Base-by-base conservation (phyloP, 139 green algal genomes). In the Picochlorum costavermella region DNA sequence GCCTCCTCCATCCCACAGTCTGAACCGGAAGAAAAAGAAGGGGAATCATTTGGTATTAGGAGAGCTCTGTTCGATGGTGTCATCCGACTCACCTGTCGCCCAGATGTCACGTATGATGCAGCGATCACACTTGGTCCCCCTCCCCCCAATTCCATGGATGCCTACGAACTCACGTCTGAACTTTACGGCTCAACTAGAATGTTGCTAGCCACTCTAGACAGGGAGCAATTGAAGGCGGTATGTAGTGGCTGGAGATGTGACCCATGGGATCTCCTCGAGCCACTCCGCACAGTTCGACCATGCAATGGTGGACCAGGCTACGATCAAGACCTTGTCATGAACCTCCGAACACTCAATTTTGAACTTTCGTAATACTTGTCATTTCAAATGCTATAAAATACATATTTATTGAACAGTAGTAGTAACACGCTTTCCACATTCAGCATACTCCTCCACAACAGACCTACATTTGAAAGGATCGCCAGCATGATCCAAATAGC, bases 161-260 rank as follows among this genome's bases (percentile, higher is more conserved):
- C 50, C 2, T 78, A 76, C 44, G 57, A 43, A n/a, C 30, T 75
- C 3, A 61, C 60, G 0, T 33, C 44, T 12, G 71, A 81, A 50
- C 59, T 80, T 29, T 81, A 81, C 29, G 74, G 70, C 6, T 60
- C 40, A 30, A 56, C 61, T 36, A 64, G 74, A 33, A 81, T 81
- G 74, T 59, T 81, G 63, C 56, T 81, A 62, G 74, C 74, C 26
- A 61, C 61, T 12, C 60, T 81, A 46, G n/a, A 31, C 23, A 25
- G 63, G 17, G 60, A 66, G 17, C 65, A 80, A 33, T 65, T 81
- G 30, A 17, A 31, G 10, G 64, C 75, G 16, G 74, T 79, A 25
- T 80, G 71, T 43, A 56, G 46, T 33, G 74, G 74, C n/a, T 76
- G 71, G 74, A 30, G 50, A 17, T 74, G 63, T 37, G 56, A 75